A percentile compares a stretch with the other conserved stretches of the same genome.
phyloP scores from a whole-genome alignment of 768 basidiomycete species.

The Calvatia gigantea region DNA sequence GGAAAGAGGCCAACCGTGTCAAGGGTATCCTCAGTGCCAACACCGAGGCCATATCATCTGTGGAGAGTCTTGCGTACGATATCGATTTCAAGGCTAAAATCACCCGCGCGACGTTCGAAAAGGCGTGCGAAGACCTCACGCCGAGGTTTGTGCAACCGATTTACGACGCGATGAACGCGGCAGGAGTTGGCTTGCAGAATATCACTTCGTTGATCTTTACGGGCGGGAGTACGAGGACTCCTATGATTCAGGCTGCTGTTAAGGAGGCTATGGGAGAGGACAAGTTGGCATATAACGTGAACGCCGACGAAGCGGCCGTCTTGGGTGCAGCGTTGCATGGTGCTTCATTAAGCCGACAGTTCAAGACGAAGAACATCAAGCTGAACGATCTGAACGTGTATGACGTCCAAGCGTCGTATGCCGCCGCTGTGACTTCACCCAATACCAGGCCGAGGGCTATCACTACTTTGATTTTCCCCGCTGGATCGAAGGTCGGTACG shows the following conservation, averaged over 20 bases:
- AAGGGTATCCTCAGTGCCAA: slow-evolving; percentile 95
- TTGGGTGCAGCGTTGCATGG: slow-evolving; percentile 92
- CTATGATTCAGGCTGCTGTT: slow-evolving; percentile 87
- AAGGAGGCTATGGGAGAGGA: slow-evolving; percentile 77
- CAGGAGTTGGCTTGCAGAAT: slow-evolving; percentile 66
- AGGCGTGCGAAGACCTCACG: slow-evolving; percentile 63
- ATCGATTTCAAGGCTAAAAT: slow-evolving; percentile 85
- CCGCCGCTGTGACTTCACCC: slow-evolving; percentile 53
- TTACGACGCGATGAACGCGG: slow-evolving; percentile 61
- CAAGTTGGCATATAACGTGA: slow-evolving; percentile 91
- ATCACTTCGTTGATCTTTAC: slow-evolving; percentile 89
- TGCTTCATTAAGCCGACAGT: slow-evolving; percentile 82
- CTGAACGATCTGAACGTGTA: slow-evolving; percentile 69
- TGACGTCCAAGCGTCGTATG: slow-evolving; percentile 79
- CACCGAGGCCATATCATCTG: slow-evolving; percentile 70
- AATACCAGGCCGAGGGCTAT: slow-evolving; percentile 62
- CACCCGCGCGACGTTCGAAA: slow-evolving; percentile 77
- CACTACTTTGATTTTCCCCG: slow-evolving; percentile 72
- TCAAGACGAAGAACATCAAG: slow-evolving; percentile 94
- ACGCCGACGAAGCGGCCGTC: slow-evolving; percentile 95
- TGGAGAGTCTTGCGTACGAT: slow-evolving; percentile 88
- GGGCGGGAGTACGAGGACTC: slow-evolving; percentile 86
- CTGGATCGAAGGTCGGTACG: slow-evolving; percentile 70
- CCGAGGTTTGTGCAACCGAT: slow-evolving; percentile 68
- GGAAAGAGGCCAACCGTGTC: slow-evolving; percentile 90